These are phyloP conservation scores for Hymenoscyphus albidus DNA, from an alignment of 2,329 filamentous ascomycete genomes.

Conservation along the genomic window DNA sequence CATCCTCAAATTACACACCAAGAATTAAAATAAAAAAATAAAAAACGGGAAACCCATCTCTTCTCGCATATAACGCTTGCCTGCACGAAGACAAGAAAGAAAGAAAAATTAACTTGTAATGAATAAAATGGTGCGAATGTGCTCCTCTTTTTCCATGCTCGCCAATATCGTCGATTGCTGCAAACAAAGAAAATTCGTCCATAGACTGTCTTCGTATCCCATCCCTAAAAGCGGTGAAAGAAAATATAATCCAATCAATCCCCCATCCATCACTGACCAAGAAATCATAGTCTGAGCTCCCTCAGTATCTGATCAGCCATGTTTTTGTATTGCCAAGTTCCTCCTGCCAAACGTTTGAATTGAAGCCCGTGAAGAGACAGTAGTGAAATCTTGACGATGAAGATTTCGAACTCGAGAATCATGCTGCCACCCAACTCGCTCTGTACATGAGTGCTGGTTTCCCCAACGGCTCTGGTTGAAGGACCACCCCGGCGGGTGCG, in stretches of 20 bases:
- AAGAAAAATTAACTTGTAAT: background rate
- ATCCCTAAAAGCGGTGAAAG: background rate
- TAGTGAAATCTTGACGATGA: conserved; percentile 95
- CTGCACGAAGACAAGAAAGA: background rate
- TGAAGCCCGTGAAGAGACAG: conserved; percentile 92
- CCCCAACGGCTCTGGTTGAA: conserved; percentile 64
- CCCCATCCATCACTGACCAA: background rate
- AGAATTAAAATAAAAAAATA: background rate
- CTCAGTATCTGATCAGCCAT: conserved; percentile 95
- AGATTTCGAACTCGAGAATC: conserved; percentile 87
- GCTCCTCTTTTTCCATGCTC: background rate
- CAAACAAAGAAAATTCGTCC: background rate
- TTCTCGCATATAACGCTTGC: background rate
- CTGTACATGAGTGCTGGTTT: conserved; percentile 89
- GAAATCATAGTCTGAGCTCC: conserved; percentile 67
- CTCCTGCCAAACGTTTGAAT: conserved; percentile 93
- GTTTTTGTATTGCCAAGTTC: conserved; percentile 98
- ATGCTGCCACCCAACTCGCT: conserved; percentile 82
- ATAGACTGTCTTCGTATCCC: background rate
- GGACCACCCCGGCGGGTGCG: conserved; percentile 47
- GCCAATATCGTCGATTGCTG: background rate
- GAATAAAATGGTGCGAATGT: background rate
- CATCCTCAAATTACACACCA: background rate
- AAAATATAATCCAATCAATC: background rate
- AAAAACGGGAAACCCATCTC: background rate